Conservation (phyloP, 306 rosid genomes). For the Quercus berberidifolia region DNA sequence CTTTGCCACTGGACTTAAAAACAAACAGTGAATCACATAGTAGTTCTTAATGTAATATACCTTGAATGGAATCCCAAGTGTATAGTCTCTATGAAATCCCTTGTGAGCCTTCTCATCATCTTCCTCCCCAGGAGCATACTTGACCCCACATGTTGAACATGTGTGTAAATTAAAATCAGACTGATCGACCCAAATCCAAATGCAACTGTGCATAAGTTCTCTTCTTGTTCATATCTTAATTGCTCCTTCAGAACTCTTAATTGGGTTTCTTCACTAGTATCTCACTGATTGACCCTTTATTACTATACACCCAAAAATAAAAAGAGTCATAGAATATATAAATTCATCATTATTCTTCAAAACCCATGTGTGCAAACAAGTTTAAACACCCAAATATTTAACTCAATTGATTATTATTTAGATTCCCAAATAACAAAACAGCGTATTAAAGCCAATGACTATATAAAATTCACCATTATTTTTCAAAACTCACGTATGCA, state of each 20-base stretch:
- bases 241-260: slow-evolving; percentile 21
- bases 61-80: slow-evolving; percentile 64
- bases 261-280: background rate
- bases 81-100: slow-evolving; percentile 57
- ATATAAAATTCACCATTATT: background rate
- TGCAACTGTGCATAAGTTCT: slow-evolving; percentile 79
- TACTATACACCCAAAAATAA: background rate
- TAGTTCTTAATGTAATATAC: slow-evolving; percentile 15
- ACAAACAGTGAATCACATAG: no score
- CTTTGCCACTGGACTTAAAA: no score
- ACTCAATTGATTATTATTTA: background rate
- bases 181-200: slow-evolving; percentile 76
- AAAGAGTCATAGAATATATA: background rate
- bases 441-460: background rate
- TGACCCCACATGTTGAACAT: slow-evolving; percentile 59
- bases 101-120: slow-evolving; percentile 70
- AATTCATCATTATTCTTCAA: no score
- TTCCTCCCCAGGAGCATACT: slow-evolving; percentile 61
- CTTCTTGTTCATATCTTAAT: slow-evolving; percentile 68
- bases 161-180: slow-evolving; percentile 59
- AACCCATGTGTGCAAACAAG: no score
- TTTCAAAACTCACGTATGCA: background rate
- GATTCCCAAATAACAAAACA: background rate
- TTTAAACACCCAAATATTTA: background rate
- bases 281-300: background rate